Percentiles rank a stretch among this genome's conserved stretches.
Evolutionary conservation across 108 stramenopile genomes (phyloP).

Genomic region (Mayamaea pseudoterrestris): DNA sequence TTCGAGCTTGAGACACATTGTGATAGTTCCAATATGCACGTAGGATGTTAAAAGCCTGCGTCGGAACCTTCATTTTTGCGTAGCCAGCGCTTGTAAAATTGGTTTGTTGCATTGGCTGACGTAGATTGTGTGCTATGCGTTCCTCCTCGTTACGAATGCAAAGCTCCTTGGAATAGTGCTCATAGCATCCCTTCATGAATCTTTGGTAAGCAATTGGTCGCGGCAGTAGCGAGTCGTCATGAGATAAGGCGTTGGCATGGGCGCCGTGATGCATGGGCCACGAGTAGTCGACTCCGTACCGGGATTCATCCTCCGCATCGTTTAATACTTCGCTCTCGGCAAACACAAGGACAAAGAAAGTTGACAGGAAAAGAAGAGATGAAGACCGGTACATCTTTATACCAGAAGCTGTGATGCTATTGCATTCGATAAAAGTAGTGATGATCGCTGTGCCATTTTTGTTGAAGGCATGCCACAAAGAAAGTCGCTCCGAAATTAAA

Average conservation of each 20-base stretch:
- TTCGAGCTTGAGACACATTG: not conserved
- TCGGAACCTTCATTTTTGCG: slow-evolving; percentile 48
- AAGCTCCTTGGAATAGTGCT: not conserved
- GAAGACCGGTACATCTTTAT: not conserved
- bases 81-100: slow-evolving; percentile 66
- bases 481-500: not conserved
- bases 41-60: slow-evolving; percentile 15
- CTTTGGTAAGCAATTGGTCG: no score
- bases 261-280: slow-evolving; percentile 34
- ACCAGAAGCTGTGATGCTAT: not conserved
- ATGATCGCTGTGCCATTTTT: not conserved
- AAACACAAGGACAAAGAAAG: not conserved
- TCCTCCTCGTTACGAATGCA: slow-evolving; percentile 38
- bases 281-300: slow-evolving; percentile 45
- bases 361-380: not conserved
- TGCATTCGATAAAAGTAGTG: not conserved
- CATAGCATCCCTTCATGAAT: slow-evolving; percentile 12
- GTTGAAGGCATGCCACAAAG: not conserved
- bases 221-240: slow-evolving; percentile 1
- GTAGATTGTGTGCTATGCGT: slow-evolving; percentile 48
- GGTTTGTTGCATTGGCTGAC: slow-evolving; percentile 41
- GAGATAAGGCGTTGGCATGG: not conserved
- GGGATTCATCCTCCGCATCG: no score
- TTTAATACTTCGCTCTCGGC: not conserved
- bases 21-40: slow-evolving; percentile 35